Percentiles rank a stretch among this genome's conserved stretches.
Evolutionary conservation across 2,329 filamentous ascomycete genomes (phyloP).

Genomic region (Calonectria pseudoturangicola): DNA sequence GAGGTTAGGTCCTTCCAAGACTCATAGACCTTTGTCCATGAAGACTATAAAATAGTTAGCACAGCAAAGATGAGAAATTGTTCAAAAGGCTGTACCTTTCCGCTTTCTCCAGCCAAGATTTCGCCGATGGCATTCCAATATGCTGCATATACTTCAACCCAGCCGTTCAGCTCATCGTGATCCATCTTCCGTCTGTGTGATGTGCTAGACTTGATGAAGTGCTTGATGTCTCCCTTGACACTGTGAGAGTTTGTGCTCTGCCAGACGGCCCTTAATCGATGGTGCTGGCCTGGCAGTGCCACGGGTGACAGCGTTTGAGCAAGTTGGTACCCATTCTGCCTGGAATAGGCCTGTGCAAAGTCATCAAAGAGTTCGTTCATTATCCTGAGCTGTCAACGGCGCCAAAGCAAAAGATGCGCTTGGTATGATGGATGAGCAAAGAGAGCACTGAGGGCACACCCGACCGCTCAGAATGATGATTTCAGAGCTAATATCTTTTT

Average conservation of each 20-base stretch:
- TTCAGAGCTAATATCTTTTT: conserved; percentile 22
- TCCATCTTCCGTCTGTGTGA: conserved; percentile 71
- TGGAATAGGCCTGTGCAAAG: conserved; percentile 81
- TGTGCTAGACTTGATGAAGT: conserved; percentile 79
- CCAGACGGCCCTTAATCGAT: conserved; percentile 81
- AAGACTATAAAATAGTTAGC: conserved; percentile 63
- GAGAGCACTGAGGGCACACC: not conserved
- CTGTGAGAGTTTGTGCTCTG: conserved; percentile 81
- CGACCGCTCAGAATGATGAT: not conserved
- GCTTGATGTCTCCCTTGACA: conserved; percentile 81
- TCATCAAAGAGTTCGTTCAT: conserved; percentile 86
- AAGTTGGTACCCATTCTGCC: conserved; percentile 81
- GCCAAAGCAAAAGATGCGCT: not conserved
- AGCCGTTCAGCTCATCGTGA: conserved; percentile 84
- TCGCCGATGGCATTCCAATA: conserved; percentile 91
- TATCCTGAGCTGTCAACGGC: conserved; percentile 43
- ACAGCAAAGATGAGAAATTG: not conserved
- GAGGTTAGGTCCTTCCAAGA: conserved; percentile 91
- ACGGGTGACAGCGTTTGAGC: conserved; percentile 85
- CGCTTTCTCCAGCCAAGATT: conserved; percentile 74
- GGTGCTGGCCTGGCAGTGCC: conserved; percentile 75
- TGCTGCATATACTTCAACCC: conserved; percentile 87
- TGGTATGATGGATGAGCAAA: conserved; percentile 21
- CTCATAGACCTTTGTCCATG: conserved; percentile 90
- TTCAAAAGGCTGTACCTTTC: conserved; percentile 57